Conservation (phyloP, 176 grass and related monocot species). For the Juncus inflexus region DNA sequence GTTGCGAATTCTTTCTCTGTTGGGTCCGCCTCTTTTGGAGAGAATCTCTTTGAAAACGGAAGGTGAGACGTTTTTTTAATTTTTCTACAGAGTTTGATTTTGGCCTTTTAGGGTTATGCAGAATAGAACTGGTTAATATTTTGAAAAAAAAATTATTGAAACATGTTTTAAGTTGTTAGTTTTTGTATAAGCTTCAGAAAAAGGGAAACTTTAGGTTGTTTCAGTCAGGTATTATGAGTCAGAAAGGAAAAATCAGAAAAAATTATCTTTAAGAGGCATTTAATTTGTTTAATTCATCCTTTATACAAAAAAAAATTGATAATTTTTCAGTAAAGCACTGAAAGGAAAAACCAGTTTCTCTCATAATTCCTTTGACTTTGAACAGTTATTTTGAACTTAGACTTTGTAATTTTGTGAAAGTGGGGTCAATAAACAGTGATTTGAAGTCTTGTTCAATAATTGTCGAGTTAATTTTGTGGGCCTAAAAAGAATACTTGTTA, state of each 20-base stretch:
- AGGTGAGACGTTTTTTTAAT: constrained; percentile 5
- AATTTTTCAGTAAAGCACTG: not conserved
- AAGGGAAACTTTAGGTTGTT: not conserved
- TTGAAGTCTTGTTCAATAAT: not conserved
- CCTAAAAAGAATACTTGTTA: constrained; percentile 5
- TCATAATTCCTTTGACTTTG: constrained; percentile 11
- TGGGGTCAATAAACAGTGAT: constrained; percentile 13
- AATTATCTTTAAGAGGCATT: constrained; percentile 12
- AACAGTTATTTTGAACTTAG: constrained; percentile 12
- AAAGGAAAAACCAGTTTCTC: constrained; percentile 16
- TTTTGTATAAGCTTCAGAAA: constrained; percentile 2
- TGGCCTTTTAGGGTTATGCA: too few relatives aligned
- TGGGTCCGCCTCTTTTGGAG: not conserved
- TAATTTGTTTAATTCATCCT: constrained; percentile 3
- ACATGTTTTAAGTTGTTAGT: constrained; percentile 12
- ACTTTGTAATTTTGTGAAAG: constrained; percentile 15
- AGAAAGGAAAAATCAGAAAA: constrained; percentile 2
- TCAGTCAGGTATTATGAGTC: not conserved
- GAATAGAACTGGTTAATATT: not conserved
- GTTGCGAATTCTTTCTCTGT: constrained; percentile 27
- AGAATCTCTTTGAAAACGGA: constrained; percentile 5
- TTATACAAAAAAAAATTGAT: too few relatives aligned
- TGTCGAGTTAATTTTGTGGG: constrained; percentile 19
- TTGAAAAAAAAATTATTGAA: not conserved
- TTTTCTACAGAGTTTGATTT: not conserved